Conservation (phyloP, 345 rosid species). For the Eucalyptus erythrocorys region DNA sequence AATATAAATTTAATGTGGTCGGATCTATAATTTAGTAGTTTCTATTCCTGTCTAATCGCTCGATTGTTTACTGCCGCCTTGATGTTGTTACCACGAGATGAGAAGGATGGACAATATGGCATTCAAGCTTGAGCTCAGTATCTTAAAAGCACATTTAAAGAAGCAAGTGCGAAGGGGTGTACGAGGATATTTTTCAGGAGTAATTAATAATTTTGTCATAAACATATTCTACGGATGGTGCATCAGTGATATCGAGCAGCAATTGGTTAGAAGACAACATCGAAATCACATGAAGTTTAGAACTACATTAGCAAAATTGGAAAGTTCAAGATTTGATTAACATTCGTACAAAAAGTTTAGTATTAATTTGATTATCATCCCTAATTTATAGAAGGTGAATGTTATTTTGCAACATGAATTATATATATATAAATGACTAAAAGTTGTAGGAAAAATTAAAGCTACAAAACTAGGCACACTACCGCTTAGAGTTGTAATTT, state of each 20-base stretch:
- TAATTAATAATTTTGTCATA: not conserved
- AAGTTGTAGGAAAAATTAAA: not conserved
- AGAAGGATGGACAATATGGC: not conserved
- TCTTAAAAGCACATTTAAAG: not conserved
- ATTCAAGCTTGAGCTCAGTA: not conserved
- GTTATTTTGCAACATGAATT: not conserved
- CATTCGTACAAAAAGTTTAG: not conserved
- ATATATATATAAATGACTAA: not conserved
- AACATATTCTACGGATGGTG: not conserved
- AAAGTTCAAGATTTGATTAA: not conserved
- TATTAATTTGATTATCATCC: not conserved
- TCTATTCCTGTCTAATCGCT: not conserved
- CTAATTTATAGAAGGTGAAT: not conserved
- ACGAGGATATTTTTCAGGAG: not conserved
- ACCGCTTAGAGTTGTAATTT: not conserved
- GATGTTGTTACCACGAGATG: not conserved
- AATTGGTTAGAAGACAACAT: not conserved
- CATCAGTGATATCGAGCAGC: fast-evolving
- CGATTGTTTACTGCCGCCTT: not conserved
- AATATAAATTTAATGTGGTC: not conserved
- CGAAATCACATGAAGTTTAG: not conserved
- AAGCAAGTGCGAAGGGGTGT: not conserved
- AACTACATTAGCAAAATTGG: not conserved
- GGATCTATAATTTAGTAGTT: not conserved
- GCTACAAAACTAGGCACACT: not conserved